phyloP scores from a whole-genome alignment of 371 early-diverging fungal genomes.

The Mucor irregularis region DNA sequence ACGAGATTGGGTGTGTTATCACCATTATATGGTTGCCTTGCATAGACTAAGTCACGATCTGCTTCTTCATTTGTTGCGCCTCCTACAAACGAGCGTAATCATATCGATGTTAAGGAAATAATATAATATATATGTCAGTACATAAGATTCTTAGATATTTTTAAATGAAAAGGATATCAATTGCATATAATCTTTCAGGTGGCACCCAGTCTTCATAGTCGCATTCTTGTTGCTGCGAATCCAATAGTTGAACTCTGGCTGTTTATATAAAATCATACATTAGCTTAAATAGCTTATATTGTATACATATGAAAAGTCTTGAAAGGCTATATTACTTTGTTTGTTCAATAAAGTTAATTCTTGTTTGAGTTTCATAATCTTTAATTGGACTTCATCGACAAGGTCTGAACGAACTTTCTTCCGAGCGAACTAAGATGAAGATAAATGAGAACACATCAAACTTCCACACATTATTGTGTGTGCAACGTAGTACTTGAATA shows the following conservation, averaged over 20 bases:
- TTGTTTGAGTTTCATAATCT: conserved; percentile 20
- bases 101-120: conserved; percentile 18
- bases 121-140: not conserved
- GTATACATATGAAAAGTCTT: too few relatives aligned
- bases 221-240: conserved; percentile 5
- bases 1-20: conserved; percentile 26
- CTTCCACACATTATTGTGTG: conserved; percentile 1
- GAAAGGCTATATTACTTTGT: conserved; percentile 14
- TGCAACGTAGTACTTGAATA: conserved; percentile 6
- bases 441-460: not conserved
- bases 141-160: too few relatives aligned
- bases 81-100: conserved; percentile 34
- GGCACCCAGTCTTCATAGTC: conserved; percentile 31
- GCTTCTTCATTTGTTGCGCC: conserved; percentile 29
- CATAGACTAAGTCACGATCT: conserved; percentile 24
- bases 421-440: conserved; percentile 17
- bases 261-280: too few relatives aligned
- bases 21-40: conserved; percentile 30
- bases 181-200: conserved; percentile 27
- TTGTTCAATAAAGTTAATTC: conserved; percentile 18
- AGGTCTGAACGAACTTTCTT: conserved; percentile 21
- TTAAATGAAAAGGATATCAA: conserved; percentile 37
- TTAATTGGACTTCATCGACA: conserved; percentile 12
- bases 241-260: conserved; percentile 1
- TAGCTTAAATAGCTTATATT: too few relatives aligned